Conservation (phyloP, 805 yeast species). For the Teunomyces stri region DNA sequence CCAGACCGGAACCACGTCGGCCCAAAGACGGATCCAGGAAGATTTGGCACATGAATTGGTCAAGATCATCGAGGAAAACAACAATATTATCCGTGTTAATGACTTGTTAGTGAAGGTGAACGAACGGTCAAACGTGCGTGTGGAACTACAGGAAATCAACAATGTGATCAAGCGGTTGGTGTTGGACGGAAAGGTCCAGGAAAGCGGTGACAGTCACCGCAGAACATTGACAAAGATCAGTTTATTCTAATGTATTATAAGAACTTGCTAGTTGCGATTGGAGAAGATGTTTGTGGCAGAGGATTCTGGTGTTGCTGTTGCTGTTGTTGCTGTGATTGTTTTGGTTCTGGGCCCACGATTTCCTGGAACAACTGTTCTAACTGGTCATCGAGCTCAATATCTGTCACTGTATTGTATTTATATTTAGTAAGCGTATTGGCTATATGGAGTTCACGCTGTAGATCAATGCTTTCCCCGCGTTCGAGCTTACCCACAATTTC, state of each 20-base stretch:
- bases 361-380: constrained; percentile 33
- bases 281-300: not conserved
- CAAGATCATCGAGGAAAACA: constrained; percentile 46
- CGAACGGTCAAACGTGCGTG: constrained; percentile 60
- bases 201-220: constrained; percentile 70
- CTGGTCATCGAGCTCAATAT: constrained; percentile 39
- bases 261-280: constrained; percentile 11
- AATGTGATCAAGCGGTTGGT: constrained; percentile 66
- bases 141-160: constrained; percentile 69
- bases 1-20: constrained; percentile 91
- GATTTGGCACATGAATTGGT: constrained; percentile 66
- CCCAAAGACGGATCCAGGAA: constrained; percentile 75
- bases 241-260: constrained; percentile 8
- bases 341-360: constrained; percentile 18
- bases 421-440: constrained; percentile 44
- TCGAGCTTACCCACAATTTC: constrained; percentile 30
- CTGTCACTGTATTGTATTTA: constrained; percentile 30
- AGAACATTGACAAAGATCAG: constrained; percentile 48
- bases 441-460: constrained; percentile 37
- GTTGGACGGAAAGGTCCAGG: constrained; percentile 66
- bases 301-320: not conserved
- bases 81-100: constrained; percentile 53
- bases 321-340: not conserved
- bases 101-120: constrained; percentile 61
- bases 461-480: constrained; percentile 39